These are phyloP conservation scores for Yamadazyma buinensis DNA, from an alignment of 1,139 yeast genomes.

Conservation along the genomic window DNA sequence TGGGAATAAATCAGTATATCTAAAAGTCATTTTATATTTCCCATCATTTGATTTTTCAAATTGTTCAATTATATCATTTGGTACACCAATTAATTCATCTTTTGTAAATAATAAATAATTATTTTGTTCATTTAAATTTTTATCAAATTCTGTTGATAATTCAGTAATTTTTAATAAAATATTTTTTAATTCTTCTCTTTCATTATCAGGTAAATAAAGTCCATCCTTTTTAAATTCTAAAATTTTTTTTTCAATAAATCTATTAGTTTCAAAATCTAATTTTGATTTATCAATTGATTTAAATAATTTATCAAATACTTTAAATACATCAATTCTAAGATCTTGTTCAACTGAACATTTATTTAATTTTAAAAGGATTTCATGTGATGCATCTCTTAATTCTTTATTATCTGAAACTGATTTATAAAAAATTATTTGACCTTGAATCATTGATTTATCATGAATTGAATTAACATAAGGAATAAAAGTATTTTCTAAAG, in stretches of 20 bases:
- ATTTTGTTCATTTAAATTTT: conserved; percentile 69
- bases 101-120: conserved; percentile 55
- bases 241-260: conserved; percentile 55
- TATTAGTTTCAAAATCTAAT: conserved; percentile 52
- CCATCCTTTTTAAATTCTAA: conserved; percentile 63
- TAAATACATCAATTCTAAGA: conserved; percentile 64
- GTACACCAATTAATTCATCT: conserved; percentile 73
- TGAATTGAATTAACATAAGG: conserved; percentile 53
- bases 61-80: conserved; percentile 55
- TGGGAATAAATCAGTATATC: conserved; percentile 77
- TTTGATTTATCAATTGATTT: conserved; percentile 24
- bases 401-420: conserved; percentile 62
- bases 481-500: conserved; percentile 51
- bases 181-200: conserved; percentile 52
- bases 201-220: conserved; percentile 52
- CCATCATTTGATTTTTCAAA: conserved; percentile 31
- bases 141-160: conserved; percentile 53
- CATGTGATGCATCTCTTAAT: conserved; percentile 65
- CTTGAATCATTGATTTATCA: conserved; percentile 35
- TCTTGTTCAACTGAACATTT: conserved; percentile 60
- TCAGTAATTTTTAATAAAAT: conserved; percentile 58
- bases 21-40: conserved; percentile 66
- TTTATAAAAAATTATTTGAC: conserved; percentile 61
- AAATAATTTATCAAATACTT: conserved; percentile 52
- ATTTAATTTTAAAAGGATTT: conserved; percentile 55